Conservation (phyloP, 805 yeast genomes). For the Candida ficus region DNA sequence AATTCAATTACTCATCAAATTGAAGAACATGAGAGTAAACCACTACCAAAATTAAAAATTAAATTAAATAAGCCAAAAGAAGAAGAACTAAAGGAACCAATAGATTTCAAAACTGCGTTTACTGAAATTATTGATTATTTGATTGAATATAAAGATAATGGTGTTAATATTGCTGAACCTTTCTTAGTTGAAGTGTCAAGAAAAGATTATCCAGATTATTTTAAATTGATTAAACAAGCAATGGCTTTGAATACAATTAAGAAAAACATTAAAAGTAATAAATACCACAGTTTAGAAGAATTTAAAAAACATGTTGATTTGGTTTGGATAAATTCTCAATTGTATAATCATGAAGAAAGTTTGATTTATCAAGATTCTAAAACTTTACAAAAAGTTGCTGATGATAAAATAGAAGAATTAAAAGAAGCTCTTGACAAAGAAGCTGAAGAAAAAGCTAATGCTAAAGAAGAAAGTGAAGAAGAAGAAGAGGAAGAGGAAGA, state of each 20-base stretch:
- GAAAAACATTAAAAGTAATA: slow-evolving; percentile 44
- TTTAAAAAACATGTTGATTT: slow-evolving; percentile 55
- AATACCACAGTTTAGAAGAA: slow-evolving; percentile 49
- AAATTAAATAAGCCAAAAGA: slow-evolving; percentile 2
- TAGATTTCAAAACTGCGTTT: slow-evolving; percentile 5
- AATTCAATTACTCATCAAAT: slow-evolving; percentile 49
- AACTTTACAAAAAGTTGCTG: slow-evolving; percentile 50
- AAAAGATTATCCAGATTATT: slow-evolving; percentile 75
- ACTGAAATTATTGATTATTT: slow-evolving; percentile 14
- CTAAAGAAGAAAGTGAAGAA: slow-evolving; percentile 4
- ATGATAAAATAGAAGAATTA: slow-evolving; percentile 10
- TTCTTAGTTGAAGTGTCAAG: slow-evolving; percentile 71
- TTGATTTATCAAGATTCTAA: slow-evolving; percentile 68
- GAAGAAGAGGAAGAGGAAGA: slow-evolving; percentile 1
- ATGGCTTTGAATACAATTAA: slow-evolving; percentile 63
- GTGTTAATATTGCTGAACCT: slow-evolving; percentile 51
- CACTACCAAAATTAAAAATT: slow-evolving; percentile 18
- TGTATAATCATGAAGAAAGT: slow-evolving; percentile 71
- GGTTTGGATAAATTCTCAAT: slow-evolving; percentile 74
- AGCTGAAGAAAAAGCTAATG: background rate
- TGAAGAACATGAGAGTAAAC: slow-evolving; percentile 11
- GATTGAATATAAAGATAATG: slow-evolving; percentile 23
- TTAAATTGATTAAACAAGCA: slow-evolving; percentile 64
- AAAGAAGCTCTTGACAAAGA: background rate
- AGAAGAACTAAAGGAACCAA: background rate